Evolutionary conservation across 169 alveolate species (phyloP).

Genomic region (Neospora caninum): DNA sequence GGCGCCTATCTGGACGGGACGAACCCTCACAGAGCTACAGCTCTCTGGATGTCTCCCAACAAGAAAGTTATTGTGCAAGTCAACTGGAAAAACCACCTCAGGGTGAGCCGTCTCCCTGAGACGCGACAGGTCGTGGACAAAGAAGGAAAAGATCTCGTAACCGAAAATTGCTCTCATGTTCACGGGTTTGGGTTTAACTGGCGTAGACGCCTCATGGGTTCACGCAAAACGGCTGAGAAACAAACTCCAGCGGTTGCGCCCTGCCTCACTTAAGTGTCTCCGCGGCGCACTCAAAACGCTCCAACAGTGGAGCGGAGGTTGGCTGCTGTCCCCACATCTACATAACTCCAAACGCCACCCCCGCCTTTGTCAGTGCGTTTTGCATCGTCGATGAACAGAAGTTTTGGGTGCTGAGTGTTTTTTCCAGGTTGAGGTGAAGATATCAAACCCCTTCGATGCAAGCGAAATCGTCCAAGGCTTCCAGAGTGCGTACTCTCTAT

Average conservation of each 20-base stretch:
- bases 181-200: neutral
- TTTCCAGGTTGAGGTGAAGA: neutral
- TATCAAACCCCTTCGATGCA: slow-evolving; percentile 18
- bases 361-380: too few relatives aligned
- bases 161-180: neutral
- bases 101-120: neutral
- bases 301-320: too few relatives aligned
- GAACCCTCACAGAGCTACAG: slow-evolving; percentile 15
- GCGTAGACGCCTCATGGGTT: too few relatives aligned
- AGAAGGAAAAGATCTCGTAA: neutral
- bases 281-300: too few relatives aligned
- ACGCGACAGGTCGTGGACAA: neutral
- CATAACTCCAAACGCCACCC: too few relatives aligned
- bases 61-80: neutral
- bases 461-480: slow-evolving; percentile 1
- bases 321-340: too few relatives aligned
- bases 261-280: too few relatives aligned
- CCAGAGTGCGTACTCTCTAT: neutral
- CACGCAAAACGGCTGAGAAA: too few relatives aligned
- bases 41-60: slow-evolving; percentile 36
- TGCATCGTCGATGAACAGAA: too few relatives aligned
- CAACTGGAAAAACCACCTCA: slow-evolving; percentile 14
- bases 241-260: too few relatives aligned
- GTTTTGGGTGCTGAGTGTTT: neutral
- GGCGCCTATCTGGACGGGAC: neutral